Conservation (phyloP, 495 filamentous ascomycete species). For the Collariella sp. region DNA sequence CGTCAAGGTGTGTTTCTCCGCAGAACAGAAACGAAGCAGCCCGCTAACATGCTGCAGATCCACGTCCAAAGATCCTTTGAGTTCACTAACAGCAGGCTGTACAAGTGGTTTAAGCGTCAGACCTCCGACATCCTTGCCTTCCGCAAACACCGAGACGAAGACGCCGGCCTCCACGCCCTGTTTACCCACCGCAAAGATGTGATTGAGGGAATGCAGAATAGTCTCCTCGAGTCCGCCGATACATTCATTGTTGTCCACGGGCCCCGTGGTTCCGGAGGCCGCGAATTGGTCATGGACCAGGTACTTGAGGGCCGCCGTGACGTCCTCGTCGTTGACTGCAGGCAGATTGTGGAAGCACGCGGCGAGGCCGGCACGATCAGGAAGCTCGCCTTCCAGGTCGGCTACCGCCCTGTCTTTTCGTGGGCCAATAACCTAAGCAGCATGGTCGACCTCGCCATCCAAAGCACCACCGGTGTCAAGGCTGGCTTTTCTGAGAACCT, state of each 20-base stretch:
- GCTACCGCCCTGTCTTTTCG: slow-evolving; percentile 87
- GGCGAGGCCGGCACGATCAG: slow-evolving; percentile 84
- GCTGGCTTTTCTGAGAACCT: slow-evolving; percentile 92
- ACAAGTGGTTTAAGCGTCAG: slow-evolving; percentile 73
- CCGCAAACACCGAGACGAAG: slow-evolving; percentile 46
- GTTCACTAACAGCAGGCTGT: slow-evolving; percentile 57
- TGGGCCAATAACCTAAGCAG: slow-evolving; percentile 95
- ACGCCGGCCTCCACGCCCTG: slow-evolving; percentile 65
- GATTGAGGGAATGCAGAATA: slow-evolving; percentile 73
- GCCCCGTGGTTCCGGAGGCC: slow-evolving; percentile 84
- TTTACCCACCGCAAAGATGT: slow-evolving; percentile 80
- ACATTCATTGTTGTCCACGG: slow-evolving; percentile 95
- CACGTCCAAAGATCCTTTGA: slow-evolving; percentile 75
- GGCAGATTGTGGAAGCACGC: slow-evolving; percentile 82
- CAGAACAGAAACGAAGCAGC: no score
- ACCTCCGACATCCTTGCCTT: slow-evolving; percentile 58
- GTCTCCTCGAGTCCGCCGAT: slow-evolving; percentile 76
- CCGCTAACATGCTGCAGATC: slow-evolving; percentile 26
- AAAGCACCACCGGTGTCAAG: slow-evolving; percentile 89
- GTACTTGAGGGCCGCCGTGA: slow-evolving; percentile 67
- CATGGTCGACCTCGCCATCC: slow-evolving; percentile 82
- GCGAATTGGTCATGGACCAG: slow-evolving; percentile 77
- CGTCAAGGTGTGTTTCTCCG: slow-evolving; percentile 45
- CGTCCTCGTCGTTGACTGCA: slow-evolving; percentile 88
- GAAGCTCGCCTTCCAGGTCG: slow-evolving; percentile 73